phyloP scores from a whole-genome alignment of 1,139 yeast species.

The Ogataea hybrid region DNA sequence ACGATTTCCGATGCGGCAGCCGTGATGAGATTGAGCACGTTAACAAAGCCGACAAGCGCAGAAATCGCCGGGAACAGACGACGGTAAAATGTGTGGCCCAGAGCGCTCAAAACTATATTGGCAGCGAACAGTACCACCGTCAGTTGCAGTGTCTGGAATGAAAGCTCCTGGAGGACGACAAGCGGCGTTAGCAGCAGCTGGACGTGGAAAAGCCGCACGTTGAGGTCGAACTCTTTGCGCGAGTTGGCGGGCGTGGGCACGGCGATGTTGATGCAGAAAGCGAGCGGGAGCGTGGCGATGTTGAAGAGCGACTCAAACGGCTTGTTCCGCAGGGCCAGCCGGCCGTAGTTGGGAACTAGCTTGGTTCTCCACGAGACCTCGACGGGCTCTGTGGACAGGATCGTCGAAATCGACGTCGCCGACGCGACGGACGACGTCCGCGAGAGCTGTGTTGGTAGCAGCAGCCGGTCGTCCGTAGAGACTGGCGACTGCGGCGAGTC shows the following conservation, averaged over 20 bases:
- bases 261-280: conserved; percentile 22
- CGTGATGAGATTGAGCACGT: conserved; percentile 30
- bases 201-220: conserved; percentile 21
- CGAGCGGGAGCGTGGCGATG: conserved; percentile 25
- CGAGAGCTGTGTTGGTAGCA: conserved; percentile 1
- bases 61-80: conserved; percentile 13
- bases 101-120: conserved; percentile 5
- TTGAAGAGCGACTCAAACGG: conserved; percentile 23
- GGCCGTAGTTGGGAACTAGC: conserved; percentile 24
- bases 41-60: conserved; percentile 28
- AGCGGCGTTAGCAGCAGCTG: conserved; percentile 28
- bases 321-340: conserved; percentile 7
- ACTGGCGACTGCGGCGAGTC: conserved; percentile 1
- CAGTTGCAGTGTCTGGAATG: neutral
- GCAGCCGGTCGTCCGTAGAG: neutral
- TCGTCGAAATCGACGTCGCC: conserved; percentile 14
- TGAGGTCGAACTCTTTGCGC: conserved; percentile 16
- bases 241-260: conserved; percentile 28
- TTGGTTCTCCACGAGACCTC: conserved; percentile 16
- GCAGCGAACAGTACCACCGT: neutral
- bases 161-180: conserved; percentile 4
- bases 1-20: conserved; percentile 30
- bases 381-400: conserved; percentile 8
- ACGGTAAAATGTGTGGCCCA: conserved; percentile 3
- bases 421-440: conserved; percentile 14